Base-by-base conservation (phyloP, 225 moss, liverwort and hornwort species). In the Polytrichum commune region DNA sequence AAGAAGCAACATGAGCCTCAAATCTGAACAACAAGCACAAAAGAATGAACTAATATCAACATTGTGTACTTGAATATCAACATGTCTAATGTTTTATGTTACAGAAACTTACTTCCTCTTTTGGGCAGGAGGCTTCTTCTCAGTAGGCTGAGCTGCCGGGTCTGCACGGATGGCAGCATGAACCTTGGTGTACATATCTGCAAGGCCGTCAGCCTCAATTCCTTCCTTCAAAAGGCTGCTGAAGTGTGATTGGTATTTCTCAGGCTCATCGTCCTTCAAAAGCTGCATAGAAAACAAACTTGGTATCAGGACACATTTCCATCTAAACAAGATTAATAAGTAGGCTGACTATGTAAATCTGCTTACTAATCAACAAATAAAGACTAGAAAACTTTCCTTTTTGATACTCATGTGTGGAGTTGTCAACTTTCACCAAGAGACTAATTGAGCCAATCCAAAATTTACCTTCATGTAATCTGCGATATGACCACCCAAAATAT, bases 401-500 rank as follows among this genome's bases (percentile, higher is more conserved):
- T 0, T 46, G 16, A 13, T 13, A 16, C 38, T 35, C 2, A 13
- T 2, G 3, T 2, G 38, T 46, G 13, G 13, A 46, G 13, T 10
- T 4, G 13, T 46, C 13, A 46, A 38, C 2, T 38, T 10, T 2
- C 38, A 10, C 8, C 1, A 33, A 8, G 8, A 8, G 8, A 33
- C 8, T 33, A 38, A 38, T 9, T 38, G 38, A 46, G 4, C 46
- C 16, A 46, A 16, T 46, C 16, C 46, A 13, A 65, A 19, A 22
- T 27, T 7, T 18, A 75, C 89, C 87, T 81, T 88, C 93, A 93
- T 93, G 76, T 94, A 94, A 66, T 88, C 92, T n/a, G 92, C 93
- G 53, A 92, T 81, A 19, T 94, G 93, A 46, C 93, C 93, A 69
- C 93, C 90, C 54, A 89, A 76, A 32, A 95, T 95, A 69, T 95